Base-by-base conservation (phyloP, 192 early-diverging fungal genomes). In the Lunasporangiospora selenospora region DNA sequence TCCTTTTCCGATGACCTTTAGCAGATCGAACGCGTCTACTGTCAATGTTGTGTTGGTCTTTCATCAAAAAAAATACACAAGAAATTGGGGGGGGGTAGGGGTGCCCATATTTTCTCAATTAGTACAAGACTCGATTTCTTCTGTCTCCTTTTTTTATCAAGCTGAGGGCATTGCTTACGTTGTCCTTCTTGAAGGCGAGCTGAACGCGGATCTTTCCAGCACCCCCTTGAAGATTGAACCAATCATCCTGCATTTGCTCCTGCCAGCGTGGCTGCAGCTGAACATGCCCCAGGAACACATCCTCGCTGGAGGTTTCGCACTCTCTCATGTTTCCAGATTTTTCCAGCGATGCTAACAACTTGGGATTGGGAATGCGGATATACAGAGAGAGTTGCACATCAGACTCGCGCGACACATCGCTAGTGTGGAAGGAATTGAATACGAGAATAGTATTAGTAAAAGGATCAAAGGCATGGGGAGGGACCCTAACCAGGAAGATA, bases 1-100 rank as follows among this genome's bases (percentile, higher is more conserved):
- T 39, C 97, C 97, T 61, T 96, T 95, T 43, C 97, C 97, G 78
- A 99, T 93, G 49, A 97, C 93, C 69, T 95, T 95, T 38, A 98
- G 83, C 55, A 96, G 76, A 64, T 95, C 95, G 80, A 99, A 99
- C 49, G 92, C 89, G 45, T 98, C 93, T 41, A 95, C 87, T 33
- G 88, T 81, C 64, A 97, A 73, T 21, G 92, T 89, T 23, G 84
- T 86, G 37, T 78, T 83, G 76, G 82, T 66, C 87, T 89, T 69
- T 32, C 24, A 62, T 34, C 32, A 58, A 64, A 57, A 67, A 60
- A 62, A 37, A 38, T 48, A 50, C 12, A n/a, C n/a, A n/a, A n/a
- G n/a, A n/a, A n/a, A n/a, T n/a, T n/a, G n/a, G n/a, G n/a, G n/a
- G n/a, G n/a, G n/a, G n/a, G n/a, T n/a, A n/a, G n/a, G n/a, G n/a